Percentiles rank a stretch among this genome's conserved stretches.
Evolutionary conservation across 495 filamentous ascomycete genomes (phyloP).

Genomic region (Jackrogersella multiformis): DNA sequence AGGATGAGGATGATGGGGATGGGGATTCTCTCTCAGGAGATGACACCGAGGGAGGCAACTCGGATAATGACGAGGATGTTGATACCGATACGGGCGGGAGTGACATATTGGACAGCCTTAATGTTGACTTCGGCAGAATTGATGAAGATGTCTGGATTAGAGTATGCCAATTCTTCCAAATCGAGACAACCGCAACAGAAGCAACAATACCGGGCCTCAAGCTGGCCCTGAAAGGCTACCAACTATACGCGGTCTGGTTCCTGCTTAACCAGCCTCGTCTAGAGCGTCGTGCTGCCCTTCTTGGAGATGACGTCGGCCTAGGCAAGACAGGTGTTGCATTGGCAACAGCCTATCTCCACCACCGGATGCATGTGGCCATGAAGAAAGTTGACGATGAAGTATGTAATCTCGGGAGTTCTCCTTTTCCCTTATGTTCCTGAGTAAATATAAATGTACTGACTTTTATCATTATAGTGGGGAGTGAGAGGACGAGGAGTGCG

Average conservation of each 20-base stretch:
- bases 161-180: constrained; percentile 14
- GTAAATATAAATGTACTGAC: too few relatives aligned
- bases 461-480: too few relatives aligned
- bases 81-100: too few relatives aligned
- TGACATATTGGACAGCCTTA: too few relatives aligned
- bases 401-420: too few relatives aligned
- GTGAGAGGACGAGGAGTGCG: neutral
- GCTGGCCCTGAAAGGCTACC: neutral
- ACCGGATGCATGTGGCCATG: neutral
- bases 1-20: too few relatives aligned
- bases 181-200: neutral
- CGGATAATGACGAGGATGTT: too few relatives aligned
- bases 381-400: neutral
- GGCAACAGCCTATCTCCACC: neutral
- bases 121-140: too few relatives aligned
- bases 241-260: constrained; percentile 16
- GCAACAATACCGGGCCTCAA: constrained; percentile 1
- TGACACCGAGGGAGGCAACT: too few relatives aligned
- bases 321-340: constrained; percentile 13
- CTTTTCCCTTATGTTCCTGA: too few relatives aligned
- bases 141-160: too few relatives aligned
- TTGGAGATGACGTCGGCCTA: constrained; percentile 19
- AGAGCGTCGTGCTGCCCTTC: neutral
- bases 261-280: neutral
- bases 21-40: too few relatives aligned